Conservation (phyloP, 2,329 filamentous ascomycete species). For the Didymellaceae sp. region DNA sequence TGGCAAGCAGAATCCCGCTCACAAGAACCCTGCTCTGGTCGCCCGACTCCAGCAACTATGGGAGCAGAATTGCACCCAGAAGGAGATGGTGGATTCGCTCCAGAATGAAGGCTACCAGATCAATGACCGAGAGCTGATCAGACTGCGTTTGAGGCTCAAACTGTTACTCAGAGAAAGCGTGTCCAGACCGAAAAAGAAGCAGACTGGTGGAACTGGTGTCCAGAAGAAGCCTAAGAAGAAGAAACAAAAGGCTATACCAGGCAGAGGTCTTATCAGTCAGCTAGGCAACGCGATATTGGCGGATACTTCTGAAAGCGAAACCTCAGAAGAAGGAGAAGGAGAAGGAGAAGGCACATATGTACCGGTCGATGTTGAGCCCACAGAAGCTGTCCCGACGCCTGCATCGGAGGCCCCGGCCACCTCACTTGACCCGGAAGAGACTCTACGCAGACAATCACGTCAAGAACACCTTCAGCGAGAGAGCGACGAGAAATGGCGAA, state of each 20-base stretch:
- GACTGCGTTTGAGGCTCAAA: conserved; percentile 71
- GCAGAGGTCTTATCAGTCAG: conserved; percentile 33
- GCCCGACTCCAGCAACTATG: conserved; percentile 77
- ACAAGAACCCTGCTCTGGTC: conserved; percentile 72
- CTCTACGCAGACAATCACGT: conserved; percentile 36
- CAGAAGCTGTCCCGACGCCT: conserved; percentile 12
- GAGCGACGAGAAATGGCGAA: conserved; percentile 66
- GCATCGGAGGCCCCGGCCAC: conserved; percentile 14
- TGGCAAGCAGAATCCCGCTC: conserved; percentile 72
- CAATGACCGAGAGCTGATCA: conserved; percentile 72
- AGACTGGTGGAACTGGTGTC: conserved; percentile 33
- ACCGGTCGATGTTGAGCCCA: conserved; percentile 1
- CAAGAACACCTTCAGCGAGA: conserved; percentile 59
- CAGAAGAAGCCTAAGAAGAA: conserved; percentile 22
- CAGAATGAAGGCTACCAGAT: conserved; percentile 76
- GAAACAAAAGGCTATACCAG: conserved; percentile 20
- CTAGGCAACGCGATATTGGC: conserved; percentile 38
- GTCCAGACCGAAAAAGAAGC: conserved; percentile 60
- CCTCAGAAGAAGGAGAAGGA: conserved; percentile 22
- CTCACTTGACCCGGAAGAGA: conserved; percentile 31
- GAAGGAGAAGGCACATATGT: conserved; percentile 4
- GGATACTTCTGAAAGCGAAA: conserved; percentile 27
- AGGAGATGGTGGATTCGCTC: conserved; percentile 74
- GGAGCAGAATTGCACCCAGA: conserved; percentile 74
- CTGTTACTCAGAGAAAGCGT: conserved; percentile 64